phyloP scores from a whole-genome alignment of 2,329 filamentous ascomycete species.

The Exophiala spinifera region DNA sequence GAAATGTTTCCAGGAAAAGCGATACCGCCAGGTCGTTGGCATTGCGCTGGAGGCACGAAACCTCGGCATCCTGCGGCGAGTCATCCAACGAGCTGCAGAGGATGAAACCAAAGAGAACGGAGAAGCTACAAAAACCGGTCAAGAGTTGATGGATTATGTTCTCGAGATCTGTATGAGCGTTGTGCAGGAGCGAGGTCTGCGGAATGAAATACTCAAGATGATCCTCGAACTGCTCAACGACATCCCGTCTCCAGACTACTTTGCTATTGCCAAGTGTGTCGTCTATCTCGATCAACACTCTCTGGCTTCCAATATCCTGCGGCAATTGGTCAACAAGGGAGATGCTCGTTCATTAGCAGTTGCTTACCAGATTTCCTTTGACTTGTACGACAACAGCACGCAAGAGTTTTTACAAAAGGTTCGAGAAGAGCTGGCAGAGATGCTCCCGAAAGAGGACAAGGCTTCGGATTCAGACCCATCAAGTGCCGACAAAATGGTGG shows the following conservation, averaged over 20 bases:
- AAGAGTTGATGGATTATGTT: slow-evolving; percentile 96
- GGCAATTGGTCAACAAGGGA: slow-evolving; percentile 73
- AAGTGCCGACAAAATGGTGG: slow-evolving; percentile 39
- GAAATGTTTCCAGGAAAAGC: slow-evolving; percentile 77
- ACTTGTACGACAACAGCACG: slow-evolving; percentile 96
- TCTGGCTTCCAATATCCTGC: slow-evolving; percentile 82
- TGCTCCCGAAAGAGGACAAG: slow-evolving; percentile 45
- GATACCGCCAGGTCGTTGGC: slow-evolving; percentile 93
- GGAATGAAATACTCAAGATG: slow-evolving; percentile 78
- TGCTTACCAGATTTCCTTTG: slow-evolving; percentile 96
- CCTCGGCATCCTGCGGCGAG: slow-evolving; percentile 77
- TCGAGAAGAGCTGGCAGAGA: slow-evolving; percentile 69
- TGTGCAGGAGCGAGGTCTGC: slow-evolving; percentile 85
- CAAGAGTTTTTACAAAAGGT: slow-evolving; percentile 95
- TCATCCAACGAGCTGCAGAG: slow-evolving; percentile 84
- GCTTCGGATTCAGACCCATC: slow-evolving; percentile 39
- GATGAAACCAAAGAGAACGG: slow-evolving; percentile 70
- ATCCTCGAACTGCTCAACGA: slow-evolving; percentile 95
- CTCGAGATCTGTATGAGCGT: slow-evolving; percentile 96
- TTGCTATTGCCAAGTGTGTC: slow-evolving; percentile 95
- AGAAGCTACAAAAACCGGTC: slow-evolving; percentile 61
- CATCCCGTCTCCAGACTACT: slow-evolving; percentile 90
- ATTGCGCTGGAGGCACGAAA: slow-evolving; percentile 95
- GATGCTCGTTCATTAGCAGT: slow-evolving; percentile 76
- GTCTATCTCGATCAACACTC: slow-evolving; percentile 92